Base-by-base conservation (phyloP, 345 rosid species). In the Pistacia vera region DNA sequence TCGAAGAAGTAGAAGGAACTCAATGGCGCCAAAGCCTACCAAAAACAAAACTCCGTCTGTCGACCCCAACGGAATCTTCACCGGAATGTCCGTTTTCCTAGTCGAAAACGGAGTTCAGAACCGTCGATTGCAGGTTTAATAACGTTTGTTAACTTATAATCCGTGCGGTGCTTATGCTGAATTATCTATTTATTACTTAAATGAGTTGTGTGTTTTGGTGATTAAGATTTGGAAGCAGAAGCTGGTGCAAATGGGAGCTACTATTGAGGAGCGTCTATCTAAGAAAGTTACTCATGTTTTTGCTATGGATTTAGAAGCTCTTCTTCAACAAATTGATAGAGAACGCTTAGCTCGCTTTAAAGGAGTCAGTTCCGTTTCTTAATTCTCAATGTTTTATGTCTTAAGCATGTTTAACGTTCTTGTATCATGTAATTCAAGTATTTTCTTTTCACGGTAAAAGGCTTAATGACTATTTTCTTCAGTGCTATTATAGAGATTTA, bases 201-300 rank as follows among this genome's bases (percentile, higher is more conserved):
- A 30, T 41, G 35, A 3, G 11, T 2, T 28, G 65, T 12, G 1
- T 48, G 2, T 63, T 77, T 35, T 33, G 71, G 59, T 63, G 73
- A 46, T 66, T 60, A 79, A 95, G 97, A 89, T 95, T 48, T 95
- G 97, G 98, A 93, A 85, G 92, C 92, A 90, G 81, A 95, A 89
- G 84, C 86, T 95, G 70, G 76, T 88, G 48, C 98, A 93, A 81
- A 90, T 90, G 97, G 98, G 97, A 73, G 97, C 95, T 20, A 65
- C 76, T 9, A 44, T 93, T 14, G 90, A 83, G 78, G 86, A 84
- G 76, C 76, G 82, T 49, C 74, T 92, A 60, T 86, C 90, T 7
- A 86, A 84, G 66, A 89, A 78, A 70, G 91, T 88, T 58, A 90
- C 88, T 66, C 93, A 89, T 81, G 80, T 93, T 73, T 83, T 95